Conservation (phyloP, 768 basidiomycete species). For the Lactarius sanguifluus region DNA sequence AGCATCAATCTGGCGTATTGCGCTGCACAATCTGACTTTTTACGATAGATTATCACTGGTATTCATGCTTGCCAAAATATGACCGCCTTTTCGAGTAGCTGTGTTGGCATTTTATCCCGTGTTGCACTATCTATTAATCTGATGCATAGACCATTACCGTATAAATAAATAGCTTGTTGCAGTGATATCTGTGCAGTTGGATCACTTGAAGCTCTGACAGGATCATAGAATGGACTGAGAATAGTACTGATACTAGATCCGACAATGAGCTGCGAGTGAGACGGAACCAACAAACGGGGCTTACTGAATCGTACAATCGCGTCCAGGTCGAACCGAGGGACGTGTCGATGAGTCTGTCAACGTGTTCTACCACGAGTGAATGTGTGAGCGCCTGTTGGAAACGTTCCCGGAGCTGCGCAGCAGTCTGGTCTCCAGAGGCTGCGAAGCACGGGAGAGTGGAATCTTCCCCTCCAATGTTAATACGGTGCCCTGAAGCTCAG, state of each 20-base stretch:
- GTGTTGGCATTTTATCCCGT: constrained; percentile 2
- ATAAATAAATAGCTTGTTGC: neutral
- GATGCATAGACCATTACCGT: constrained; percentile 12
- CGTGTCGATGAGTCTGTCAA: constrained; percentile 87
- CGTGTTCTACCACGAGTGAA: constrained; percentile 76
- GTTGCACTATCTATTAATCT: constrained; percentile 22
- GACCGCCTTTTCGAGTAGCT: constrained; percentile 27
- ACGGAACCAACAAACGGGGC: constrained; percentile 32
- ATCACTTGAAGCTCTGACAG: neutral
- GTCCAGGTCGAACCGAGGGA: constrained; percentile 95
- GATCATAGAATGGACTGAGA: constrained; percentile 81
- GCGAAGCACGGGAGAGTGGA: constrained; percentile 90
- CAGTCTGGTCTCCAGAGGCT: constrained; percentile 88
- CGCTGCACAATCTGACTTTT: constrained; percentile 10
- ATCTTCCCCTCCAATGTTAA: constrained; percentile 47
- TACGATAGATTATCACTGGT: constrained; percentile 72
- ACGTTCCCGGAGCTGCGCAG: constrained; percentile 82
- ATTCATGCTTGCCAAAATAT: constrained; percentile 64
- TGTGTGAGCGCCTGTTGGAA: constrained; percentile 92
- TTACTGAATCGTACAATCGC: constrained; percentile 89
- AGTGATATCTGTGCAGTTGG: neutral
- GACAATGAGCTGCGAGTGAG: constrained; percentile 1
- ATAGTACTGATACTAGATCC: constrained; percentile 83
- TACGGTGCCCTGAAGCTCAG: neutral
- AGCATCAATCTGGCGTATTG: neutral